phyloP scores from a whole-genome alignment of 768 basidiomycete species.

The Mycena galericulata region DNA sequence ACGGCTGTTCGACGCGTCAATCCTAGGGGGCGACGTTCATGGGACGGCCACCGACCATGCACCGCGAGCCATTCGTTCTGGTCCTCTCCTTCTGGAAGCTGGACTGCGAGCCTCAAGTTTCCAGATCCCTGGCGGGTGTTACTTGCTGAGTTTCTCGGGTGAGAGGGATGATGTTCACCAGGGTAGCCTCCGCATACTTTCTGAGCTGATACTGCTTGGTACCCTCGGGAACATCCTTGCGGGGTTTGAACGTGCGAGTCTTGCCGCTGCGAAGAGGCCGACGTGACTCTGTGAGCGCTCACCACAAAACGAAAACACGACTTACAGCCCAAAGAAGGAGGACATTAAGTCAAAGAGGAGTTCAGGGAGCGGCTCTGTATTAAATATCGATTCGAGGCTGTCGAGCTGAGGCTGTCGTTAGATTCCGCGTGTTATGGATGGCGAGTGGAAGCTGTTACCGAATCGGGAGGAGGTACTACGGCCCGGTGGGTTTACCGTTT shows the following conservation, averaged over 20 bases:
- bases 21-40: neutral
- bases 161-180: constrained; percentile 60
- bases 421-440: neutral
- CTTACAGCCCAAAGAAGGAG: constrained; percentile 91
- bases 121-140: constrained; percentile 82
- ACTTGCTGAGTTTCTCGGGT: neutral
- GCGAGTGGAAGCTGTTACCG: neutral
- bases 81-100: constrained; percentile 97
- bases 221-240: constrained; percentile 94
- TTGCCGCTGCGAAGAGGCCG: constrained; percentile 75
- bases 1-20: constrained; percentile 70
- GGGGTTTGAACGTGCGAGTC: constrained; percentile 95
- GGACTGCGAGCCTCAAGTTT: constrained; percentile 91
- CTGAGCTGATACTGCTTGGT: constrained; percentile 98
- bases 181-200: constrained; percentile 97
- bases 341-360: constrained; percentile 59
- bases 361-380: too few relatives aligned
- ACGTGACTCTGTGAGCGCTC: constrained; percentile 1
- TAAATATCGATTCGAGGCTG: constrained; percentile 1
- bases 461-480: too few relatives aligned
- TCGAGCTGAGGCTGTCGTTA: neutral
- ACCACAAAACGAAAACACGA: constrained; percentile 25
- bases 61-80: constrained; percentile 99
- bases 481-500: too few relatives aligned
- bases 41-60: constrained; percentile 83